Conservation (phyloP, 768 basidiomycete species). For the Tricholoma matsutake region DNA sequence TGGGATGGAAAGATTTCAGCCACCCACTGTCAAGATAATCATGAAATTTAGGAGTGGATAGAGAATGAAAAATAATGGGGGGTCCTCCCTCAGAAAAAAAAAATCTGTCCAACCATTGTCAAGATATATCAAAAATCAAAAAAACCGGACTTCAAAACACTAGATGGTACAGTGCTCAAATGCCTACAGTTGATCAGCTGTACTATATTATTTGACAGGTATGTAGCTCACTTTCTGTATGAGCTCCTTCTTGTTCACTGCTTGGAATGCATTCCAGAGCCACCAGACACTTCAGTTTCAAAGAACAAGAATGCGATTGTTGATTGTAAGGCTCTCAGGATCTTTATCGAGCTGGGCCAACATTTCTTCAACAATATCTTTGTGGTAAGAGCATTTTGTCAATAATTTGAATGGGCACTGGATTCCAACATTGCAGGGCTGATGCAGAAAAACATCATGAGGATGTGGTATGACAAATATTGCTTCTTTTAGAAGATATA, state of each 20-base stretch:
- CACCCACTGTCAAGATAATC: too few relatives aligned
- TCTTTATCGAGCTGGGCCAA: slow-evolving; percentile 8
- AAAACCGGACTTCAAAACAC: too few relatives aligned
- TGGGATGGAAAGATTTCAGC: too few relatives aligned
- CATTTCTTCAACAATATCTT: slow-evolving; percentile 28
- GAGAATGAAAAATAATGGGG: too few relatives aligned
- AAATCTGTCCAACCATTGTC: too few relatives aligned
- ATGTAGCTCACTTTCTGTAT: neutral
- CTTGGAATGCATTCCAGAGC: neutral
- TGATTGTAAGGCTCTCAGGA: neutral
- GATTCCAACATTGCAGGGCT: slow-evolving; percentile 36
- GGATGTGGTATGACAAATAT: neutral
- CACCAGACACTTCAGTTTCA: neutral
- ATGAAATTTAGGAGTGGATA: too few relatives aligned
- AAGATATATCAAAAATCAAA: too few relatives aligned
- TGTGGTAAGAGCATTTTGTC: slow-evolving; percentile 28
- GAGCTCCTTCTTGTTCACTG: neutral
- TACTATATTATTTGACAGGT: neutral
- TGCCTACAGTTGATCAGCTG: neutral
- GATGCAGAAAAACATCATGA: slow-evolving; percentile 14
- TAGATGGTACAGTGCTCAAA: neutral
- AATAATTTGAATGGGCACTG: slow-evolving; percentile 35
- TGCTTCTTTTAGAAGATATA: neutral
- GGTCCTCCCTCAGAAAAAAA: too few relatives aligned
- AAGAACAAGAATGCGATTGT: neutral